These are phyloP conservation scores for Xylariomycetidae sp. DNA, from an alignment of 2,329 filamentous ascomycete species.

Conservation along the genomic window DNA sequence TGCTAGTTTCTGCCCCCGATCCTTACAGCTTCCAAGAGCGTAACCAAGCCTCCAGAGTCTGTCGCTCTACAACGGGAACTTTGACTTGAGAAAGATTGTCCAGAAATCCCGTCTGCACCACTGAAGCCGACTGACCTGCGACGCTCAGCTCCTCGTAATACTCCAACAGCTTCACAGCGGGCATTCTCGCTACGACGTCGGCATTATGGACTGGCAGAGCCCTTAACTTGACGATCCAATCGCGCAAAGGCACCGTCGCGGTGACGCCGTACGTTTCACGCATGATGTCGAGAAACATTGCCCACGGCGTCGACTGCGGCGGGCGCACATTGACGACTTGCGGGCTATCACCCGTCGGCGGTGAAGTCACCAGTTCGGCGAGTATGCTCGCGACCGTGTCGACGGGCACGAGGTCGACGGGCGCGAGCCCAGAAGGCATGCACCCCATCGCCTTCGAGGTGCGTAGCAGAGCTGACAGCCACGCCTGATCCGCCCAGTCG, in stretches of 20 bases:
- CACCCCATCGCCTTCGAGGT: slow-evolving; percentile 10
- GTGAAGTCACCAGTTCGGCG: background rate
- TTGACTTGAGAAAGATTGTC: background rate
- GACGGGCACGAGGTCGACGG: slow-evolving; percentile 15
- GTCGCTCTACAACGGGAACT: background rate
- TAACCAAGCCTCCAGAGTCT: background rate
- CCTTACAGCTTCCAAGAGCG: background rate
- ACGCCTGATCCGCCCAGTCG: slow-evolving; percentile 16
- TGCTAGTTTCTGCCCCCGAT: no score
- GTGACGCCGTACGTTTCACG: background rate
- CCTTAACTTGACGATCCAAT: background rate
- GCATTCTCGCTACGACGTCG: background rate
- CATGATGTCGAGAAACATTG: background rate
- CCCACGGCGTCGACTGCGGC: background rate
- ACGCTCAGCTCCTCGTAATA: background rate
- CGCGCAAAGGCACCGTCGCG: background rate
- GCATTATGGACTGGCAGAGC: background rate
- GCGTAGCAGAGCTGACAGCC: slow-evolving; percentile 16
- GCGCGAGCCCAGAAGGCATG: slow-evolving; percentile 6
- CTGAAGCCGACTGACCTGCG: no score
- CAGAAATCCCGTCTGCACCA: background rate
- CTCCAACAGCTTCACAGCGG: background rate
- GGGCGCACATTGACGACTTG: background rate
- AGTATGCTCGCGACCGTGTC: slow-evolving; percentile 9
- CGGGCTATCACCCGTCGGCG: background rate